Evolutionary conservation across 2,329 filamentous ascomycete genomes (phyloP).

Genomic region (Mycosphaerelloides madeirae): DNA sequence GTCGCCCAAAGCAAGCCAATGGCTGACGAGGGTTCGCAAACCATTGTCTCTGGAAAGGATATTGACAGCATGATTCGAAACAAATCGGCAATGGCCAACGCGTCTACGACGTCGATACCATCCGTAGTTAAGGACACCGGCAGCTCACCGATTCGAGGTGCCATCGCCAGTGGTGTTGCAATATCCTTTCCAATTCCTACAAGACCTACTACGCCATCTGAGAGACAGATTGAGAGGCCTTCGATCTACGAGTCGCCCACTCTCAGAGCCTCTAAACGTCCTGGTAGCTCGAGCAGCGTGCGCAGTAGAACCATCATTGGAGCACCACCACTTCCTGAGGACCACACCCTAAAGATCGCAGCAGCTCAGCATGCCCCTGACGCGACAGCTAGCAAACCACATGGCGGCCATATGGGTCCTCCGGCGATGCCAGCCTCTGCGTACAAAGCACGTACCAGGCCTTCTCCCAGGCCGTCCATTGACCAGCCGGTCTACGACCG

Average conservation of each 20-base stretch:
- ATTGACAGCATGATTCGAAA: constrained; percentile 71
- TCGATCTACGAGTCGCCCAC: constrained; percentile 18
- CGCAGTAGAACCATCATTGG: constrained; percentile 44
- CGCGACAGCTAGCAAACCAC: constrained; percentile 23
- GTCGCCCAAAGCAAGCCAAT: constrained; percentile 16
- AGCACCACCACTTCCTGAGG: constrained; percentile 64
- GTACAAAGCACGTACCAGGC: constrained; percentile 41
- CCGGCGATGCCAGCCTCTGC: constrained; percentile 79
- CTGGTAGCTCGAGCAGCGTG: constrained; percentile 68
- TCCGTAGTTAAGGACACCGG: constrained; percentile 10
- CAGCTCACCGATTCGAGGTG: constrained; percentile 15
- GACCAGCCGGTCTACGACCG: no score
- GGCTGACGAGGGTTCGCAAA: constrained; percentile 73
- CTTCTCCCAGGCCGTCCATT: constrained; percentile 22
- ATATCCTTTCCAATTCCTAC: constrained; percentile 25
- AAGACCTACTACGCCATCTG: constrained; percentile 4
- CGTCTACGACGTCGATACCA: not conserved
- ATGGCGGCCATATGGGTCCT: constrained; percentile 68
- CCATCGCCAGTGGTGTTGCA: constrained; percentile 16
- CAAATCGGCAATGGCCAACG: constrained; percentile 34
- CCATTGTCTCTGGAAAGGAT: constrained; percentile 71
- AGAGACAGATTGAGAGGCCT: constrained; percentile 15
- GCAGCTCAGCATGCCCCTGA: constrained; percentile 60
- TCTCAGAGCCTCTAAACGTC: constrained; percentile 43
- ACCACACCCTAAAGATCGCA: constrained; percentile 81